Conservation (phyloP, 2,329 filamentous ascomycete species). For the Fusarium chaquense region DNA sequence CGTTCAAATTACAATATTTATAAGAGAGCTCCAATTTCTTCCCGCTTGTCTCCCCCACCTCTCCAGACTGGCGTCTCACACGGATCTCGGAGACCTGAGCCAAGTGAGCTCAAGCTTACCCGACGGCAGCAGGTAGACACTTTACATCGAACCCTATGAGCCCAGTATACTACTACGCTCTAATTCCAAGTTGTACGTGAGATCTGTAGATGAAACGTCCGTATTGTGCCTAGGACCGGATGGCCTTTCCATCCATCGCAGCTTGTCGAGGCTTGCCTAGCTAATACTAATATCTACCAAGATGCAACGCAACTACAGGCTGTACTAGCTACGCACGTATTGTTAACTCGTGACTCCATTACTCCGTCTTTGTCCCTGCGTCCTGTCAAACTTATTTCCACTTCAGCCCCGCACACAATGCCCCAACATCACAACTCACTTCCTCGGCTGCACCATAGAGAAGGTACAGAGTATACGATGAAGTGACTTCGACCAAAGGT, state of each 20-base stretch:
- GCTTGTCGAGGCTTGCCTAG: background rate
- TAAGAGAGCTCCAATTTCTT: background rate
- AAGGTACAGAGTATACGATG: background rate
- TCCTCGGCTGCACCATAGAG: background rate
- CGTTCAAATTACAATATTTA: background rate
- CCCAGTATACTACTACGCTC: background rate
- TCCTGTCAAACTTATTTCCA: constrained; percentile 22
- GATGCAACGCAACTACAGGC: background rate
- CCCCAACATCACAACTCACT: background rate
- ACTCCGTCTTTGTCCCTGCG: constrained; percentile 27
- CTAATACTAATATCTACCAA: background rate
- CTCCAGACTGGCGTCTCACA: constrained; percentile 20
- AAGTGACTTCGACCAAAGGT: background rate
- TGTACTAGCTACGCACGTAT: constrained; percentile 15
- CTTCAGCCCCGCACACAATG: background rate
- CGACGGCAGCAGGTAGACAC: background rate
- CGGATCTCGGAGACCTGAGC: constrained; percentile 16
- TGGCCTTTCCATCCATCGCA: constrained; percentile 5
- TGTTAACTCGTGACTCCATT: constrained; percentile 35
- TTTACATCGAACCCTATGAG: background rate
- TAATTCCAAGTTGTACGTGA: background rate
- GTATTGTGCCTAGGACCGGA: background rate
- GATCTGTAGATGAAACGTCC: constrained; percentile 4
- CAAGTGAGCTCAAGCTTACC: constrained; percentile 25
- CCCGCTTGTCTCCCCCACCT: constrained; percentile 3